phyloP scores from a whole-genome alignment of 768 basidiomycete species.

The Nevesoporus exiguus region DNA sequence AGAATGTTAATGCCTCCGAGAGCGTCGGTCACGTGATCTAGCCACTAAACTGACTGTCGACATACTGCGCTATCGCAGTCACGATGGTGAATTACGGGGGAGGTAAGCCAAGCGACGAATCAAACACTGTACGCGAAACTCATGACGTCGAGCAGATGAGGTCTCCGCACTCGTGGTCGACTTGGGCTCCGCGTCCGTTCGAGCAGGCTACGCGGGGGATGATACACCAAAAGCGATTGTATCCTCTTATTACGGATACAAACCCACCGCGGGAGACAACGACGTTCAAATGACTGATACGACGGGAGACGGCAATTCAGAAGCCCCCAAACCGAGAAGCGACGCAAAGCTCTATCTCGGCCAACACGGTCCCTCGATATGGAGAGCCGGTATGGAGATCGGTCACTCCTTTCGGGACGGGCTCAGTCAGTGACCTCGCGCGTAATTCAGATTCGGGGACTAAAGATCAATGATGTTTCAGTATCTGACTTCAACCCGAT shows the following conservation, averaged over 20 bases:
- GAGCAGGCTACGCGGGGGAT: constrained; percentile 97
- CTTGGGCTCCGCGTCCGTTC: constrained; percentile 84
- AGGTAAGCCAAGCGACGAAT: constrained; percentile 45
- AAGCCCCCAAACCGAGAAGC: constrained; percentile 37
- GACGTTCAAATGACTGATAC: constrained; percentile 42
- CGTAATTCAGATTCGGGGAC: not conserved
- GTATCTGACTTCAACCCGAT: constrained; percentile 78
- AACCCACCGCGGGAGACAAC: constrained; percentile 34
- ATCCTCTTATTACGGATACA: constrained; percentile 85
- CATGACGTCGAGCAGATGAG: constrained; percentile 60
- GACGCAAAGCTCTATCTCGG: constrained; percentile 72
- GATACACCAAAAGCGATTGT: constrained; percentile 92
- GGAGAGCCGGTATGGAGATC: constrained; percentile 88
- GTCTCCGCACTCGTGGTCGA: constrained; percentile 96
- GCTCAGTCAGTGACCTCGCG: constrained; percentile 55
- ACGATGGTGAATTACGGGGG: constrained; percentile 84
- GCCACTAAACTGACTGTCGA: not conserved
- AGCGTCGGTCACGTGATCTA: not conserved
- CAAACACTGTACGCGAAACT: not conserved
- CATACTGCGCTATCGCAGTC: not conserved
- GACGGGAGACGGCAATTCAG: constrained; percentile 30
- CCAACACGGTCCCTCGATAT: constrained; percentile 84
- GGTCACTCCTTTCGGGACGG: constrained; percentile 81
- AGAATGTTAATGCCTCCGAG: not conserved
- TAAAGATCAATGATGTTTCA: constrained; percentile 26